Evolutionary conservation across 2,329 filamentous ascomycete species (phyloP), one percentile per base, ranked within the genome.

Genomic region (Ilyonectria mors-panacis): DNA sequence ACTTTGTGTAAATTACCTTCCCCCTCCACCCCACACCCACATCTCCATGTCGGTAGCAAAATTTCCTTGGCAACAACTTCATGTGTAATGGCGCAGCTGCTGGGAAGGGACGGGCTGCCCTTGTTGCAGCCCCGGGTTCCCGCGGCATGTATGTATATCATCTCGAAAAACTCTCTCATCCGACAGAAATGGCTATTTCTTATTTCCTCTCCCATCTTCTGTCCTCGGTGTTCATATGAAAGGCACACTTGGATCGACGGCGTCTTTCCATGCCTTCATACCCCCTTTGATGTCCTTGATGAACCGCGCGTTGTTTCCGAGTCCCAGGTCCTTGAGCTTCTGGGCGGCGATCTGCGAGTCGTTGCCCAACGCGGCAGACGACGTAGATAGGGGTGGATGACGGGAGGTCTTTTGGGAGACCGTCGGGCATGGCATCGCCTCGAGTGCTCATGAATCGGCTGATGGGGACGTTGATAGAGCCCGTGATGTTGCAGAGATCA

Each of bases 331-430:
- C 73, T 91, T 91, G 63, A 95, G 82, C 73, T 88, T 91, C 72
- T 84, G 86, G 0, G 90, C 86, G 1, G 90, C 90, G 21, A 94
- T 72, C 76, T 95, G 93, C 12, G 93, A 95, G 78, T 96, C 93
- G 69, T 95, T 93, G 0, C 93, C 93, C 93, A 1, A 92, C 84
- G 33, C 93, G 85, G 71, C 93, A 96, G 0, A 96, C 85, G 0
- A 94, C 82, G 66, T 92, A 93, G 23, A 96, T 89, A 0, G 91
- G 87, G 2, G 84, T 82, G 35, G 87, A 80, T 1, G 75, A 67
- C 0, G 80, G 68, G 1, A 85, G 42, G 1, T 80, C 77, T 0
- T 76, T 68, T 0, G 84, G 83, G 17, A 88, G 73, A 80, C 84
- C 85, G 30, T 72, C 69, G 4, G 75, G 68, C 33, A 70, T 70